Conservation (phyloP, 2,329 filamentous ascomycete genomes). For the Helicocarpus griseus region DNA sequence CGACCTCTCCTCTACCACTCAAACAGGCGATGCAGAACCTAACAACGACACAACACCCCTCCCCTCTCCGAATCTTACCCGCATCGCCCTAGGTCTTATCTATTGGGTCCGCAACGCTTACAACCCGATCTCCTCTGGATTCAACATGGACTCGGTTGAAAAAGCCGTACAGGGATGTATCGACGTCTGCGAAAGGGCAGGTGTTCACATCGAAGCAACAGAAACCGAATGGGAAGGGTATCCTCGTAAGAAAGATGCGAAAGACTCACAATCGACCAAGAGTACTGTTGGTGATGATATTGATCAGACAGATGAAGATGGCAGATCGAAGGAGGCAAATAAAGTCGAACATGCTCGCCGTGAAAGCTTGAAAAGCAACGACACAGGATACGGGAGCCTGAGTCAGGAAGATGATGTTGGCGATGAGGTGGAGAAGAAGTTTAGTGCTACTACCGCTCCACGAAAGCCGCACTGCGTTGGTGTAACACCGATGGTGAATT, state of each 20-base stretch:
- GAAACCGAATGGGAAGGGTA: constrained; percentile 10
- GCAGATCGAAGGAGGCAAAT: constrained; percentile 8
- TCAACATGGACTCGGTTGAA: constrained; percentile 27
- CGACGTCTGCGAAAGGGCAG: constrained; percentile 25
- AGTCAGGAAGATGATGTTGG: constrained; percentile 6
- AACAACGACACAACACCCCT: neutral
- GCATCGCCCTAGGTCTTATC: constrained; percentile 31
- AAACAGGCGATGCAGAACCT: constrained; percentile 21
- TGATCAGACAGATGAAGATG: neutral
- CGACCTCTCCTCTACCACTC: constrained; percentile 12
- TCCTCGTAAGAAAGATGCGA: neutral
- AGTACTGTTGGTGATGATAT: neutral
- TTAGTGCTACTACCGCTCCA: too few species aligned
- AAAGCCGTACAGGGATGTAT: constrained; percentile 31
- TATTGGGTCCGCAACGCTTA: constrained; percentile 38
- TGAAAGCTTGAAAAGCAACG: constrained; percentile 27
- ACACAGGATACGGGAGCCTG: constrained; percentile 31
- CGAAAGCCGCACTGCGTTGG: neutral
- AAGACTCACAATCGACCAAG: too few species aligned
- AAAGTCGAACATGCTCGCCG: neutral
- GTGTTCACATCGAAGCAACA: constrained; percentile 24
- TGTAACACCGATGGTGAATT: neutral
- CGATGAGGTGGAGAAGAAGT: neutral
- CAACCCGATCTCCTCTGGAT: constrained; percentile 34
- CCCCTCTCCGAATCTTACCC: constrained; percentile 24